Percentiles rank a stretch among this genome's conserved stretches.
phyloP scores from a whole-genome alignment of 73 alveolate genomes.

The Diophrys sp. region DNA sequence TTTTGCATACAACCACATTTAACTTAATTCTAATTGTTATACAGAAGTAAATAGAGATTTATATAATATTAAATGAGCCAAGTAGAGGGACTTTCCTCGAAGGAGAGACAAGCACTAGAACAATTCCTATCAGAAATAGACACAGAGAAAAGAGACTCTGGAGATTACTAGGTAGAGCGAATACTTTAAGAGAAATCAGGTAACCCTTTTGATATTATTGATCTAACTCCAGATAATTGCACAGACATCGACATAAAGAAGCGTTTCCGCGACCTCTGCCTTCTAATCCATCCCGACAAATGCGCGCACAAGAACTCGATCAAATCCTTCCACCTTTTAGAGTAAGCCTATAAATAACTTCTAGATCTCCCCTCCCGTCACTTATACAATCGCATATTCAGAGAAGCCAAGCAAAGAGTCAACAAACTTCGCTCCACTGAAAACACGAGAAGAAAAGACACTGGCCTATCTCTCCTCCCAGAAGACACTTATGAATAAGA shows the following conservation, averaged over 20 bases:
- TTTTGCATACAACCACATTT: too few relatives aligned
- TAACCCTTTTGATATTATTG: constrained; percentile 88
- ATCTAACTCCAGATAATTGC: constrained; percentile 84
- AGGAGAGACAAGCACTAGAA: too few relatives aligned
- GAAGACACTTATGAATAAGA: constrained; percentile 79
- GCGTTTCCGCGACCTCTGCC: constrained; percentile 74
- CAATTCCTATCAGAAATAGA: too few relatives aligned
- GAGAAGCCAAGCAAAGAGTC: constrained; percentile 95
- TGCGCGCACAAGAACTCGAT: constrained; percentile 84
- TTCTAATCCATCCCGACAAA: constrained; percentile 93
- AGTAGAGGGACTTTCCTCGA: too few relatives aligned
- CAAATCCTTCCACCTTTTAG: constrained; percentile 89
- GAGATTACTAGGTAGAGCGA: constrained; percentile 60
- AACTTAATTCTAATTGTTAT: too few relatives aligned
- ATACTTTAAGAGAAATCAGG: constrained; percentile 49
- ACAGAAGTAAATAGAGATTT: too few relatives aligned
- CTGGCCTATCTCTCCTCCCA: constrained; percentile 84
- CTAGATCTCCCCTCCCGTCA: constrained; percentile 82
- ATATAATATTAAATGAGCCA: too few relatives aligned
- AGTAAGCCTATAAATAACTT: constrained; percentile 88
- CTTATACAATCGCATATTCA: constrained; percentile 81
- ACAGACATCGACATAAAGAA: constrained; percentile 88
- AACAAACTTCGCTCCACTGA: constrained; percentile 80
- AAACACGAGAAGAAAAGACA: constrained; percentile 70
- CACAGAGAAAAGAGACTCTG: constrained; percentile 29